Evolutionary conservation across 1,139 yeast species (phyloP), one percentile per base, ranked within the genome.

Genomic region (Suhomyces kunorum): DNA sequence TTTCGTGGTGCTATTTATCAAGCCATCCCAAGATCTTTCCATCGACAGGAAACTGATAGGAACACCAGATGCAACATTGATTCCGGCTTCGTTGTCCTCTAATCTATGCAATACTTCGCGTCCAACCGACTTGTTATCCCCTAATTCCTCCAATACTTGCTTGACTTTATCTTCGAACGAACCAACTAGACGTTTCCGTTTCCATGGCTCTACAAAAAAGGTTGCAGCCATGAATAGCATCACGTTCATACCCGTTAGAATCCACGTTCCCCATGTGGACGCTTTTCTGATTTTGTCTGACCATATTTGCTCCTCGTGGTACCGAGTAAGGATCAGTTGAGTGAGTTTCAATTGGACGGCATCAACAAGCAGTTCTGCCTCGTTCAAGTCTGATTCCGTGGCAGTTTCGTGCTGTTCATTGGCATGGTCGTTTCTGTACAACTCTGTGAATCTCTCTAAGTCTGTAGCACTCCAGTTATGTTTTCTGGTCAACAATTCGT

Each of bases 251-350:
- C 90, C 94, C 95, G 89, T 89, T 36, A 94, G 73, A 1, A 83
- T 69, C 77, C 95, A 82, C 0, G 99, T 92, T 1, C 98, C 98
- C 95, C 96, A 94, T 0, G 98, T 90, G 8, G 96, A 87, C 2
- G 95, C 89, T 46, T 94, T 75, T 47, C 98, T 71, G 45, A 92
- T 92, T 61, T 90, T 90, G 63, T 94, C 98, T 4, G 96, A 87
- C 98, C 98, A 94, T 4, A 92, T 82, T 63, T 94, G 98, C 55
- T 94, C 99, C 57, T 94, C 98, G 48, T 92, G 96, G 55, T 94
- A 94, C 49, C 98, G 68, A 1, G 92, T 81, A 52, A 90, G 71
- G 25, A 94, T 92, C 51, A 87, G 83, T 46, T 82, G 82, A 6
- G 90, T 83, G 34, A 90, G 65, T 45, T 76, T 78, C 33, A 80